Percentiles rank a stretch among this genome's conserved stretches.
Conservation (phyloP, 2,329 filamentous ascomycete species). For the Botrytis elliptica region DNA sequence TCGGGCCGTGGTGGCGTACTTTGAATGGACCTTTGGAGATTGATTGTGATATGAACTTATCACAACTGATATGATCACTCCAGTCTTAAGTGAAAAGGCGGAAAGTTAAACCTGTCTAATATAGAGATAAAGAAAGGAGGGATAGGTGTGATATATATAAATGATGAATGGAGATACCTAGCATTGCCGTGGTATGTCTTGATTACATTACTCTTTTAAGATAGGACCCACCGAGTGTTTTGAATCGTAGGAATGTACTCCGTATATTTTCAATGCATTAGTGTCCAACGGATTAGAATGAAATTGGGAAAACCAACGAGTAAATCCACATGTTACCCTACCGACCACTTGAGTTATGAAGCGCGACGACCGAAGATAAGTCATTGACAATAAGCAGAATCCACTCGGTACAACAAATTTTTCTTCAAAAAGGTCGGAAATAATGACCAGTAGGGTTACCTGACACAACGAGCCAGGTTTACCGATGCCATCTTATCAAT, state of each 20-base stretch:
- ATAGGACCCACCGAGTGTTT: conserved; percentile 18
- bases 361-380: conserved; percentile 16
- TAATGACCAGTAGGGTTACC: not conserved
- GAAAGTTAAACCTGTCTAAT: not conserved
- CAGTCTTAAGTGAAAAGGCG: not conserved
- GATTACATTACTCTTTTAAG: conserved; percentile 8
- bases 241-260: conserved; percentile 8
- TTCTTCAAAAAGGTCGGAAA: conserved; percentile 1
- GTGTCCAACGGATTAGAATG: conserved; percentile 6
- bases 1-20: conserved; percentile 12
- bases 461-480: conserved; percentile 2
- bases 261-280: conserved; percentile 18
- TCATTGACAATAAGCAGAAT: conserved; percentile 13
- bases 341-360: not conserved
- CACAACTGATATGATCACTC: not conserved
- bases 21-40: not conserved
- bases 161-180: conserved; percentile 6
- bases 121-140: not conserved
- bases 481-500: conserved; percentile 21
- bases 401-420: conserved; percentile 9
- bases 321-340: conserved; percentile 15
- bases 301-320: conserved; percentile 13
- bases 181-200: conserved; percentile 3
- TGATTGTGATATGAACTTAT: conserved; percentile 15
- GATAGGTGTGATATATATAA: conserved; percentile 16